Evolutionary conservation across 257 asterid genomes (phyloP), one percentile per base, ranked within the genome.

Genomic region (Marsdenia floribunda): DNA sequence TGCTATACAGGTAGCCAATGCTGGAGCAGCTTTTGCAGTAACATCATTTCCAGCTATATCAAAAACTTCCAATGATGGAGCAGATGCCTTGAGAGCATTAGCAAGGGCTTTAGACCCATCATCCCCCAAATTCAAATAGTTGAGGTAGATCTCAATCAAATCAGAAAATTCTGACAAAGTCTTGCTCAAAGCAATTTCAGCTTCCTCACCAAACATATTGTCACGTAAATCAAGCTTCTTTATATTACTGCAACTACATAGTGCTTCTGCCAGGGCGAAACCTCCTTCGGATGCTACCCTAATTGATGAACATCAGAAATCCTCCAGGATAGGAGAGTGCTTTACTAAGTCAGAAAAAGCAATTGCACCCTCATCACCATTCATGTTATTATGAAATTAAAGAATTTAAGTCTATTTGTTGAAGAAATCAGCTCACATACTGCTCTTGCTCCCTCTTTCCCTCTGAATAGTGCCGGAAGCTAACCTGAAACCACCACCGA

Each of bases 21-120:
- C 89, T 65, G 96, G 88, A 73, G 96, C 97, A 71, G 92, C 93
- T 80, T 86, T 83, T 44, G 84, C 88, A 75, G 90, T 90, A 74
- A 94, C 90, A 37, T 94, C 99, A 83, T 95, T 95, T 83, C 98
- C 99, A 68, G 96, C 93, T 92, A 95, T 83, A 66, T 92, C 99
- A 80, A 94, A 58, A 71, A 92, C 86, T 77, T 92, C 88, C 33
- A 95, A 82, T 24, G 89, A 85, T 24, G 91, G 92, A 73, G 89
- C 93, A 76, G 93, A 87, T 64, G 77, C 91, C 77, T 84, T 88
- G 49, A 95, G 88, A 65, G 87, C 98, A 79, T 83, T 84, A 37
- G 83, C 91, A 60, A 92, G 77, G 80, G 97, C 93, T 74, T 75
- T 86, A 71, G 96, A 78, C 21, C 96, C 99, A 70, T 87, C 96